Percentiles rank a stretch among this genome's conserved stretches.
phyloP scores from a whole-genome alignment of 192 early-diverging fungal species.

The Rhizophagus clarus region DNA sequence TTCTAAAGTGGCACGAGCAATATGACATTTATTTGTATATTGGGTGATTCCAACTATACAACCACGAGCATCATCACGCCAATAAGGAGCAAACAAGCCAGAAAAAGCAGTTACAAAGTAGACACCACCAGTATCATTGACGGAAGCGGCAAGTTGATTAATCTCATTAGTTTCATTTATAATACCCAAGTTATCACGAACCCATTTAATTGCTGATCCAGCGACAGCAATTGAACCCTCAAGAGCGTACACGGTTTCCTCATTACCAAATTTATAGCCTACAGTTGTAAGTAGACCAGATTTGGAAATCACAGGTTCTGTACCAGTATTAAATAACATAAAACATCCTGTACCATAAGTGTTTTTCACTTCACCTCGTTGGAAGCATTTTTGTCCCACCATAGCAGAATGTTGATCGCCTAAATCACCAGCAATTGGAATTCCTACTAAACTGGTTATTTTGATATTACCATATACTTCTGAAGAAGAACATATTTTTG shows the following conservation, averaged over 20 bases:
- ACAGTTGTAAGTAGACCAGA: constrained; percentile 90
- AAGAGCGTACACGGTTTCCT: constrained; percentile 76
- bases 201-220: constrained; percentile 89
- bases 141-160: constrained; percentile 64
- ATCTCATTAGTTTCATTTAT: constrained; percentile 77
- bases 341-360: constrained; percentile 98
- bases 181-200: constrained; percentile 84
- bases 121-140: constrained; percentile 81
- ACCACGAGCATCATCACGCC: constrained; percentile 89
- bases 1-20: constrained; percentile 87
- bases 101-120: constrained; percentile 96
- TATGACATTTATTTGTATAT: constrained; percentile 82
- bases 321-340: constrained; percentile 93
- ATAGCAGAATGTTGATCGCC: constrained; percentile 96
- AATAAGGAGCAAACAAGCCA: constrained; percentile 94
- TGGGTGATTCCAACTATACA: constrained; percentile 87
- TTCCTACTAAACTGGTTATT: constrained; percentile 54
- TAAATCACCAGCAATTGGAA: constrained; percentile 85
- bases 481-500: constrained; percentile 81
- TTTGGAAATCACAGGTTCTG: constrained; percentile 69
- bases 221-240: constrained; percentile 93
- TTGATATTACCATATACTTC: constrained; percentile 70
- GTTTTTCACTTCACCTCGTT: constrained; percentile 88
- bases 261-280: constrained; percentile 82
- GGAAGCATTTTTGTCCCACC: constrained; percentile 92